Percentiles rank a stretch among this genome's conserved stretches.
Evolutionary conservation across 352 stramenopile genomes (phyloP).

Genomic region (Blastocystis sp.): DNA sequence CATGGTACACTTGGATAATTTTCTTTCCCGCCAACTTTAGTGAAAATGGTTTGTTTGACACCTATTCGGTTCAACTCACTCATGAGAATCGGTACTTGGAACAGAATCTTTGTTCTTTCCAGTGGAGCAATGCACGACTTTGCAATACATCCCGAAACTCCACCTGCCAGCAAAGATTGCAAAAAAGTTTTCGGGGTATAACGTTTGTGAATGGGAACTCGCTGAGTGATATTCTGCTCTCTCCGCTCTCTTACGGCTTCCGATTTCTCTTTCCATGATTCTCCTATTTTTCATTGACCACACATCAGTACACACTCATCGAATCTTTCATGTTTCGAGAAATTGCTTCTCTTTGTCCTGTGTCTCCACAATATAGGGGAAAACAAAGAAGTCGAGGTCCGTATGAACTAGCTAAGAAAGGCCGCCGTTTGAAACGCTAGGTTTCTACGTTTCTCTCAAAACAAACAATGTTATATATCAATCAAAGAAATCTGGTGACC

Average conservation of each 20-base stretch:
- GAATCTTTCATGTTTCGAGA: conserved; percentile 61
- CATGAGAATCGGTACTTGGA: conserved; percentile 70
- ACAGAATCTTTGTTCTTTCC: conserved; percentile 82
- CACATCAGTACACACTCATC: background rate
- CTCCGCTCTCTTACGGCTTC: background rate
- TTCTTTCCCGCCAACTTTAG: background rate
- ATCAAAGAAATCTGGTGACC: conserved; percentile 8
- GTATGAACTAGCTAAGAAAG: background rate
- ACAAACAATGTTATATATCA: background rate
- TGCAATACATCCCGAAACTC: conserved; percentile 68
- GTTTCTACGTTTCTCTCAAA: conserved; percentile 34
- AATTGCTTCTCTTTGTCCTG: background rate
- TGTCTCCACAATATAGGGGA: background rate
- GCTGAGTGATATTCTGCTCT: conserved; percentile 40
- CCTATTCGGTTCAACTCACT: background rate
- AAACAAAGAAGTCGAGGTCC: background rate
- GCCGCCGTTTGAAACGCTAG: background rate
- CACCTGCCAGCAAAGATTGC: conserved; percentile 62
- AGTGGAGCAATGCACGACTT: conserved; percentile 78
- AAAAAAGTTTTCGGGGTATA: conserved; percentile 49
- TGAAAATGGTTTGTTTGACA: conserved; percentile 58
- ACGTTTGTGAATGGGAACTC: conserved; percentile 25
- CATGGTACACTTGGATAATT: conserved; percentile 44
- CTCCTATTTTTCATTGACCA: conserved; percentile 25
- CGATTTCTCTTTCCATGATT: conserved; percentile 59